phyloP scores from a whole-genome alignment of 805 yeast genomes.

The Monosporozyma solicola region DNA sequence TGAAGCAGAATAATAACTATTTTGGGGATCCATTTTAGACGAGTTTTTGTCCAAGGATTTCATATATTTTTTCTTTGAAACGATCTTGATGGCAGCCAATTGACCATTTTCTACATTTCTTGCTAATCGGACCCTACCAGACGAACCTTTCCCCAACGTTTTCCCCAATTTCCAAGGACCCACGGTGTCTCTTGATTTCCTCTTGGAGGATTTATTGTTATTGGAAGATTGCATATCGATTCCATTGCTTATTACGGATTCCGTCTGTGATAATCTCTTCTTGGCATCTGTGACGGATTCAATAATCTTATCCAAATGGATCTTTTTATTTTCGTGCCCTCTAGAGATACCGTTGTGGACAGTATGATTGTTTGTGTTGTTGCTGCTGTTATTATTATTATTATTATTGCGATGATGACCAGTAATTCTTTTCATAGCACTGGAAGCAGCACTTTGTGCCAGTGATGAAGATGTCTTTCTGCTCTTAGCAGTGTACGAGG shows the following conservation, averaged over 20 bases:
- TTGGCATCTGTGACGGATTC: constrained; percentile 30
- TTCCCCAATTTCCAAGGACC: constrained; percentile 82
- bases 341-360: not conserved
- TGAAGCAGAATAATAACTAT: constrained; percentile 11
- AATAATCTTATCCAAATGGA: constrained; percentile 25
- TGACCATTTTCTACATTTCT: constrained; percentile 62
- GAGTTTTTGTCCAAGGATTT: constrained; percentile 8
- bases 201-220: constrained; percentile 20
- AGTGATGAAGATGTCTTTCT: constrained; percentile 10
- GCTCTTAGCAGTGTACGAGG: constrained; percentile 3
- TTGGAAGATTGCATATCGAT: not conserved
- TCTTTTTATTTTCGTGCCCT: not conserved
- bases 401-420: not conserved
- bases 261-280: constrained; percentile 27
- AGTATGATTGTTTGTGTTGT: not conserved
- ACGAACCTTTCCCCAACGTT: constrained; percentile 74
- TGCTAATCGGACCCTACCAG: constrained; percentile 71
- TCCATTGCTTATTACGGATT: constrained; percentile 16
- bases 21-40: constrained; percentile 5
- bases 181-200: constrained; percentile 36
- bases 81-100: constrained; percentile 76
- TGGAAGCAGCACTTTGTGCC: constrained; percentile 24
- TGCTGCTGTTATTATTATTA: not conserved
- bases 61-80: constrained; percentile 44
- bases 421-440: constrained; percentile 15